These are phyloP conservation scores for Populus pruinosa DNA, from an alignment of 345 rosid genomes.

Conservation along the genomic window DNA sequence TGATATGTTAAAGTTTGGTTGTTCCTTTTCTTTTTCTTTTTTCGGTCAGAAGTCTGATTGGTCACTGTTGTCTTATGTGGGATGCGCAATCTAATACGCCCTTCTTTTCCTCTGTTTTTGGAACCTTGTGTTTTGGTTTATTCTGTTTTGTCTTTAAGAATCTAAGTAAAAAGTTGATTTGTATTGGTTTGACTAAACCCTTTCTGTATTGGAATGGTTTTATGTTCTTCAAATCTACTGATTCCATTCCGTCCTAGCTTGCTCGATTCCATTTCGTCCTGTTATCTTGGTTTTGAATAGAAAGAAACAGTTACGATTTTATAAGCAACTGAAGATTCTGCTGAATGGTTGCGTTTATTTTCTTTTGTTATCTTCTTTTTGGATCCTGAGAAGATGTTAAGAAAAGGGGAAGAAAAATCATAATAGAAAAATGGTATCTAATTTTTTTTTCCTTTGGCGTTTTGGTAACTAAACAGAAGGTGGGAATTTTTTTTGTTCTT, in stretches of 20 bases:
- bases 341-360: neutral
- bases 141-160: conserved; percentile 60
- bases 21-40: neutral
- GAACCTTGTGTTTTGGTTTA: conserved; percentile 61
- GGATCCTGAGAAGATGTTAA: conserved; percentile 10
- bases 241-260: conserved; percentile 26
- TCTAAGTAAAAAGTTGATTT: conserved; percentile 44
- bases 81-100: conserved; percentile 21
- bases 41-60: conserved; percentile 10
- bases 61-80: conserved; percentile 12
- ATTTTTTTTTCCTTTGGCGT: neutral
- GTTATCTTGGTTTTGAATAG: conserved; percentile 19
- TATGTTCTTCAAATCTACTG: conserved; percentile 17
- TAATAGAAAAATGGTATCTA: neutral
- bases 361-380: conserved; percentile 18
- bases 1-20: conserved; percentile 16
- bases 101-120: conserved; percentile 42
- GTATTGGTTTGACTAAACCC: conserved; percentile 35
- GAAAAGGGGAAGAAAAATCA: neutral
- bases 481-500: neutral
- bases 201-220: conserved; percentile 30
- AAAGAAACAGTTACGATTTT: conserved; percentile 5
- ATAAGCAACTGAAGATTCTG: conserved; percentile 13
- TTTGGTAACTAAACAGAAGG: neutral
- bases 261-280: conserved; percentile 19